These are phyloP conservation scores for Monilinia fructicola DNA, from an alignment of 2,329 filamentous ascomycete genomes.

Conservation along the genomic window DNA sequence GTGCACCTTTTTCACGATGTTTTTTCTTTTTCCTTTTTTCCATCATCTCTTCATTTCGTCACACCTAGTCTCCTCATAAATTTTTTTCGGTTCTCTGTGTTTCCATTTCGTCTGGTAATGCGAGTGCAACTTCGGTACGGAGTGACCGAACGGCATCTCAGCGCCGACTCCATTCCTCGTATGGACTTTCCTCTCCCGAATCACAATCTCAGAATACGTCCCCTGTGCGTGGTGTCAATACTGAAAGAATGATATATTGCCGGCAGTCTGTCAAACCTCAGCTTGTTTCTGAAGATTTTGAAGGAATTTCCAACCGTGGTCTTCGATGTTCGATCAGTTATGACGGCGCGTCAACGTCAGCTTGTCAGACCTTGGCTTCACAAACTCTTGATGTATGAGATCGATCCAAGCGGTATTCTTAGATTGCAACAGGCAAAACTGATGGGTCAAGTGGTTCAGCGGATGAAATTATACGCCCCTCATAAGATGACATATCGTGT, in stretches of 20 bases:
- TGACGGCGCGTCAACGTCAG: neutral
- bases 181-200: neutral
- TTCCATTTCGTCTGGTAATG: neutral
- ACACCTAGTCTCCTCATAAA: neutral
- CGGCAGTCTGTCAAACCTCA: neutral
- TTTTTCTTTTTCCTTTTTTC: neutral
- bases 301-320: neutral
- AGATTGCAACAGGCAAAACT: neutral
- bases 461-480: neutral
- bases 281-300: neutral
- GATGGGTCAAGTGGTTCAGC: neutral
- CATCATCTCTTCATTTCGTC: neutral
- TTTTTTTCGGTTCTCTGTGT: neutral
- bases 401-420: neutral
- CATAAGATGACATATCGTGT: neutral
- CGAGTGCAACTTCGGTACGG: neutral
- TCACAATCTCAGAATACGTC: neutral
- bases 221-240: neutral
- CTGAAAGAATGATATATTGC: neutral
- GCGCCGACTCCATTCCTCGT: neutral
- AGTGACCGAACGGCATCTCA: neutral
- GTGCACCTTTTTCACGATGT: neutral
- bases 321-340: neutral
- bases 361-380: neutral
- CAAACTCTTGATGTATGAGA: neutral